A percentile compares a stretch with the other conserved stretches of the same genome.
Evolutionary conservation across 108 stramenopile species (phyloP).

Genomic region (Aurantiochytrium sp.): DNA sequence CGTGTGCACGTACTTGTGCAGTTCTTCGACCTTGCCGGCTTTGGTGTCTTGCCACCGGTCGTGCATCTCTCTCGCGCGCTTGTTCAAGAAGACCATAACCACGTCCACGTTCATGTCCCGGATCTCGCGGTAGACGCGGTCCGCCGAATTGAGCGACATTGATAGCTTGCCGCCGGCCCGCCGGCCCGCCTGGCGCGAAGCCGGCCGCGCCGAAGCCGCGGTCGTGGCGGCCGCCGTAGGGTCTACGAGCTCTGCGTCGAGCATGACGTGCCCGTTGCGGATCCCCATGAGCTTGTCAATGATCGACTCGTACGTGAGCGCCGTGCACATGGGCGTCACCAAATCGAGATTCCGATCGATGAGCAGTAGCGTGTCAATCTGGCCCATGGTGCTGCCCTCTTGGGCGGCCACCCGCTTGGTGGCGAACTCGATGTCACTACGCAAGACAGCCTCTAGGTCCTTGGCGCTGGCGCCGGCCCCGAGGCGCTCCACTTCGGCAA

Average conservation of each 20-base stretch:
- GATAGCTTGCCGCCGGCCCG: neutral
- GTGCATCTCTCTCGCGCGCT: neutral
- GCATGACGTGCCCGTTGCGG: neutral
- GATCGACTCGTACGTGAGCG: neutral
- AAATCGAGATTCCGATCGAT: constrained; percentile 18
- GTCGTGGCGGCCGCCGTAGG: neutral
- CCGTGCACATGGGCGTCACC: constrained; percentile 15
- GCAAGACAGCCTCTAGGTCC: neutral
- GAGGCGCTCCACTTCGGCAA: neutral
- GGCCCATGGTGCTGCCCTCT: neutral
- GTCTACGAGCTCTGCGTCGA: neutral
- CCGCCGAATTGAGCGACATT: constrained; percentile 2
- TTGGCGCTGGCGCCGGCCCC: neutral
- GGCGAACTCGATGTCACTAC: neutral
- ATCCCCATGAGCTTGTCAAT: neutral
- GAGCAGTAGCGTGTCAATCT: neutral
- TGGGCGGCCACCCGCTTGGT: neutral
- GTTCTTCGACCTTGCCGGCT: neutral
- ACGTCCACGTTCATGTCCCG: constrained; percentile 22
- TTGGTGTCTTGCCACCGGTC: constrained; percentile 21
- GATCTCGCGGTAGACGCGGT: neutral
- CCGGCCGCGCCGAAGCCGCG: neutral
- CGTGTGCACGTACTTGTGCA: neutral
- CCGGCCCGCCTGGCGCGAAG: neutral
- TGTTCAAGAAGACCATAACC: neutral